Conservation (phyloP, 441 rosid genomes). For the Codiaeum variegatum region DNA sequence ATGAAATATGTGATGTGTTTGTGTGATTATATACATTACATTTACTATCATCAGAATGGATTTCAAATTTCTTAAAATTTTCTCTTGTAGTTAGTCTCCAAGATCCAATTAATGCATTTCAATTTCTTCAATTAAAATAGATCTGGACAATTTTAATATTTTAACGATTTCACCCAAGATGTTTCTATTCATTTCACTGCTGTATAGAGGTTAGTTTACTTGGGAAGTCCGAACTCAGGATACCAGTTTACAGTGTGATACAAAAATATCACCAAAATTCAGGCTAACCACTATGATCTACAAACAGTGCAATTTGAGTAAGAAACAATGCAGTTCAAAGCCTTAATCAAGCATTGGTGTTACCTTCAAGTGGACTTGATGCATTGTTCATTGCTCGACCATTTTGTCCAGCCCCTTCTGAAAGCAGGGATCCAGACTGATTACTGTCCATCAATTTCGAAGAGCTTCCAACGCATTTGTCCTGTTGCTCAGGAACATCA, state of each 20-base stretch:
- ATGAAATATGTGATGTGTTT: too few species aligned
- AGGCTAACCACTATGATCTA: slow-evolving; percentile 5
- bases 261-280: not conserved
- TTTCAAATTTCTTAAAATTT: not conserved
- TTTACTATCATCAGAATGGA: too few species aligned
- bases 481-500: slow-evolving; percentile 65
- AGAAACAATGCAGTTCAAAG: not conserved
- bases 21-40: too few species aligned
- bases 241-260: not conserved
- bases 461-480: slow-evolving; percentile 52
- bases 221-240: not conserved
- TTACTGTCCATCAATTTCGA: slow-evolving; percentile 62
- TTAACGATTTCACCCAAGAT: not conserved
- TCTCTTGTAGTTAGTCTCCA: not conserved
- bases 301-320: not conserved
- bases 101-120: not conserved
- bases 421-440: slow-evolving; percentile 73
- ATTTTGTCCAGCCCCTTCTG: slow-evolving; percentile 73
- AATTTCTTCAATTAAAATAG: not conserved
- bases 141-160: not conserved
- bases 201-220: not conserved
- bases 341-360: not conserved
- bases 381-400: slow-evolving; percentile 53
- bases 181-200: not conserved
- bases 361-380: slow-evolving; percentile 86